Conservation (phyloP, 2,329 filamentous ascomycete species). For the Aspergillus oerlinghausenensis region DNA sequence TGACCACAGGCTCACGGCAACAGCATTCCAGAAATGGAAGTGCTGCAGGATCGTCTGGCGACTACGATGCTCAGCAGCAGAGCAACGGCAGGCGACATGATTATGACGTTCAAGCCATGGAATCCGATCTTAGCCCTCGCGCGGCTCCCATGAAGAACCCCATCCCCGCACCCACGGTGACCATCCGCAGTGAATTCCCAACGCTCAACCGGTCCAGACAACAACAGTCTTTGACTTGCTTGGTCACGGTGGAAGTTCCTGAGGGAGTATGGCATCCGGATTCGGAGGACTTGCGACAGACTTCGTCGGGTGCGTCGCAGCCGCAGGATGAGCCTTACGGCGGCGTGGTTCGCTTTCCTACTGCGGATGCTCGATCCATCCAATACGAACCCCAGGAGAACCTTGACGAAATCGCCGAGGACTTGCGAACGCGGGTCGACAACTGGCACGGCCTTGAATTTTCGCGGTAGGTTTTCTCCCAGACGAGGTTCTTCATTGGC, state of each 20-base stretch:
- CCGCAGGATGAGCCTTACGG: constrained; percentile 51
- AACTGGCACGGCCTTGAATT: constrained; percentile 99
- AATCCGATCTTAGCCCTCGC: constrained; percentile 72
- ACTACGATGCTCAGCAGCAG: constrained; percentile 72
- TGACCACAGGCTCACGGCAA: constrained; percentile 35
- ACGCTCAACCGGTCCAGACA: constrained; percentile 87
- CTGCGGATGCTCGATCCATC: constrained; percentile 52
- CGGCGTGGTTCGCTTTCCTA: constrained; percentile 45
- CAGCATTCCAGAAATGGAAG: constrained; percentile 74
- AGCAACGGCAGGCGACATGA: constrained; percentile 72
- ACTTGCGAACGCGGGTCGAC: constrained; percentile 79
- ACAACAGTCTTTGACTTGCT: constrained; percentile 89
- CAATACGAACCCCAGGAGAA: constrained; percentile 73
- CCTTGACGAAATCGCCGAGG: constrained; percentile 80
- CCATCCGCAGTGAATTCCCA: constrained; percentile 92
- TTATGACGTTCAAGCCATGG: constrained; percentile 95
- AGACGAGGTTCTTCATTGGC: too few species aligned
- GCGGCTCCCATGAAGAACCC: constrained; percentile 68
- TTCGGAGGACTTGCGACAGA: constrained; percentile 66
- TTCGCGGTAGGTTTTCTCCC: constrained; percentile 52
- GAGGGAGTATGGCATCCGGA: constrained; percentile 88
- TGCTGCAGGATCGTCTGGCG: constrained; percentile 67
- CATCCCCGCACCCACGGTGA: constrained; percentile 87
- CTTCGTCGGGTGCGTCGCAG: constrained; percentile 48
- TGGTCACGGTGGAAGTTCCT: constrained; percentile 89